These are phyloP conservation scores for Discostella stelligera DNA, from an alignment of 352 stramenopile genomes.

Conservation along the genomic window DNA sequence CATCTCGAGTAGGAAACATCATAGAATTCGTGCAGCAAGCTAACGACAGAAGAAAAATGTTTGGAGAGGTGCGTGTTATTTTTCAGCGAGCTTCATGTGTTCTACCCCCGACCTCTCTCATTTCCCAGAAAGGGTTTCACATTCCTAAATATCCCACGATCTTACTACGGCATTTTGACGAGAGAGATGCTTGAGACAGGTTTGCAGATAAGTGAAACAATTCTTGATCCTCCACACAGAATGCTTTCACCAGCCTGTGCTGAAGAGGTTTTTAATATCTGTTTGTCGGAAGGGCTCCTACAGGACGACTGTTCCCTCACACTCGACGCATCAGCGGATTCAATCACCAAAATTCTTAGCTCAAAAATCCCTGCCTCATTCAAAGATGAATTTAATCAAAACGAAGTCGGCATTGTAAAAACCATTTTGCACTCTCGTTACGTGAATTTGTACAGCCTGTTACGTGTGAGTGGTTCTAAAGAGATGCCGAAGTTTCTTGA, in stretches of 20 bases:
- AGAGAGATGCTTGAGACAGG: constrained; percentile 42
- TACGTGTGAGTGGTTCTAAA: constrained; percentile 45
- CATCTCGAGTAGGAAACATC: constrained; percentile 79
- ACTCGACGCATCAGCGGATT: constrained; percentile 28
- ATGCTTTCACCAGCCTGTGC: constrained; percentile 32
- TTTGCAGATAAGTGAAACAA: neutral
- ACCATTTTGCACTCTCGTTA: constrained; percentile 75
- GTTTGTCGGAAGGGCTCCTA: constrained; percentile 22
- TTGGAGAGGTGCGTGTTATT: constrained; percentile 56
- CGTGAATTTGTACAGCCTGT: constrained; percentile 78
- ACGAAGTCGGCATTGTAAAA: constrained; percentile 52
- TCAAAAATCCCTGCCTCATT: constrained; percentile 26
- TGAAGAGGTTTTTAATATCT: constrained; percentile 30
- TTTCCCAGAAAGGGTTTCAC: constrained; percentile 65
- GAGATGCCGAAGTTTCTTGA: neutral
- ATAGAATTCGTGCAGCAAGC: constrained; percentile 77
- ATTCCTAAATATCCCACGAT: constrained; percentile 82
- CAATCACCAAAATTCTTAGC: constrained; percentile 28
- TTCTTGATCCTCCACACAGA: neutral
- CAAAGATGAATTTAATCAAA: constrained; percentile 34
- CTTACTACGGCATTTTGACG: constrained; percentile 82
- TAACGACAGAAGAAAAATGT: constrained; percentile 77
- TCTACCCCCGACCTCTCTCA: neutral
- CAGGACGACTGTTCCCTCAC: constrained; percentile 31
- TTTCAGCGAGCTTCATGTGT: neutral